Evolutionary conservation across 371 early-diverging fungal genomes (phyloP), one percentile per base, ranked within the genome.

Genomic region (Mucor piriformis): DNA sequence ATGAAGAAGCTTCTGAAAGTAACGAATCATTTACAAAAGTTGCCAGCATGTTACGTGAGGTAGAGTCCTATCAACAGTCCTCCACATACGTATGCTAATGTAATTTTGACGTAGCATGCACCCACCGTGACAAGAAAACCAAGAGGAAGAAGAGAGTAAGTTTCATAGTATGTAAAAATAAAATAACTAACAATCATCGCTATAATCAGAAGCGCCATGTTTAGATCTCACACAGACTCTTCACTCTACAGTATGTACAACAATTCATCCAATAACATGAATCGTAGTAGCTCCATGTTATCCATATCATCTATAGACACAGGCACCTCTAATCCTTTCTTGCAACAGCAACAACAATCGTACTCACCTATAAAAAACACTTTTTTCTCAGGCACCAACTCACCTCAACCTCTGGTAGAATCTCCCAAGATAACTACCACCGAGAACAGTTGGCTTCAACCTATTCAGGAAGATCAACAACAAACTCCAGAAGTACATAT

Each of bases 141-240:
- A 0, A 43, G 66, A 42, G 66, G 66, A 13, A 44, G 66, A 52
- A 66, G 66, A 66, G 61, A 66, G 61, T 65, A 65, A 59, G 49
- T n/a, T 24, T 13, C 15, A 2, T 27, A 34, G 3, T 40, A 12
- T 32, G 32, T 12, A 50, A 0, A 11, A 6, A 20, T 23, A n/a
- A 12, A 3, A 10, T 23, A 48, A 20, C 12, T 37, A 37, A 51
- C n/a, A 20, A 16, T 21, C 6, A 24, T 2, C 13, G 11, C 0
- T 20, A 13, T 15, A 54, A n/a, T 38, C 15, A 42, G 42, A 18
- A 42, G 62, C 8, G 20, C 40, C 8, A 48, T 49, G 0, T n/a
- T 24, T 16, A 38, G 62, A 50, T 49, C 62, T 23, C 57, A 51
- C 4, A 63, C 63, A 23, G 51, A 63, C 2, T 44, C 63, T 0